Evolutionary conservation across 306 rosid species (phyloP).

Genomic region (Astragalus membranaceus): DNA sequence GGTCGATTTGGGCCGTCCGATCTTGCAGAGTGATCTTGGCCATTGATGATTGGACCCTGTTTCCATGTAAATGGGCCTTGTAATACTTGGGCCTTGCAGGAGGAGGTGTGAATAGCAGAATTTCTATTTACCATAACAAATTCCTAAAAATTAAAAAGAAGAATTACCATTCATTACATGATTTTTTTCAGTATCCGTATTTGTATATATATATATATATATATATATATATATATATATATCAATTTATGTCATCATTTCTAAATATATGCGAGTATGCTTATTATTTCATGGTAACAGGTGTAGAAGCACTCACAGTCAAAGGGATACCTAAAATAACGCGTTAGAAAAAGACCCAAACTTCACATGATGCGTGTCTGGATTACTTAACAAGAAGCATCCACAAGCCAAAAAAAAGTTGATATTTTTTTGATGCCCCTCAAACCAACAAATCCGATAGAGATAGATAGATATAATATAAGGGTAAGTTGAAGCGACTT

Average conservation of each 20-base stretch:
- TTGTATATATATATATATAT: too few species aligned
- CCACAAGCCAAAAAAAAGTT: neutral
- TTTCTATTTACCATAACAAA: too few species aligned
- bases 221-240: too few species aligned
- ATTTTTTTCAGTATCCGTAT: too few species aligned
- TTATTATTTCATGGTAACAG: neutral
- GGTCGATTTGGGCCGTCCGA: too few species aligned
- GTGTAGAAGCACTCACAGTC: slow-evolving; percentile 20
- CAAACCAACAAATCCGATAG: slow-evolving; percentile 10
- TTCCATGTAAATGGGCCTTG: too few species aligned
- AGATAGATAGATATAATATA: slow-evolving; percentile 1
- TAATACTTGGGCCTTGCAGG: too few species aligned
- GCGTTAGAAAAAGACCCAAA: slow-evolving; percentile 12
- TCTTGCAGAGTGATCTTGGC: too few species aligned
- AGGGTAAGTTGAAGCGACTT: slow-evolving; percentile 20
- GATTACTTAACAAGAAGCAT: slow-evolving; percentile 19
- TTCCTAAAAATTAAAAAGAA: too few species aligned
- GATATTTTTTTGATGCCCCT: slow-evolving; percentile 27
- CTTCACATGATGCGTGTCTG: slow-evolving; percentile 42
- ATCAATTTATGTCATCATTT: too few species aligned
- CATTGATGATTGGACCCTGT: too few species aligned
- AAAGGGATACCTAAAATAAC: neutral
- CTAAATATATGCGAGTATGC: neutral
- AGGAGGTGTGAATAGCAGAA: too few species aligned
- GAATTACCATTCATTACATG: neutral